These are phyloP conservation scores for Backusella macrospora DNA, from an alignment of 192 early-diverging fungal species.

Conservation along the genomic window DNA sequence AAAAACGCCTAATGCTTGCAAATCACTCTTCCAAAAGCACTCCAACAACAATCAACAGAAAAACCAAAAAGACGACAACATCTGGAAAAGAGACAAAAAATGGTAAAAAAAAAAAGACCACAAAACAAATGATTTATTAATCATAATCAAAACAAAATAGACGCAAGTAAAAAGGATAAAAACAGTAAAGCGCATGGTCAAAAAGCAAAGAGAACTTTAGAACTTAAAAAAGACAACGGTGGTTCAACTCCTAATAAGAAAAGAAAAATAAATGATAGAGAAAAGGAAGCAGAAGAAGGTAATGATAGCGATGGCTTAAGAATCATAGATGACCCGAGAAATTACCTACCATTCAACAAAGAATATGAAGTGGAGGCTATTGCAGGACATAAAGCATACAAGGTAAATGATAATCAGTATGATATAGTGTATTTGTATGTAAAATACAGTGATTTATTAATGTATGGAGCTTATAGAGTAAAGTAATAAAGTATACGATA, in stretches of 20 bases:
- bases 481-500: constrained; percentile 10
- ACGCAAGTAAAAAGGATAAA: background rate
- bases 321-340: background rate
- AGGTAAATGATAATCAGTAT: background rate
- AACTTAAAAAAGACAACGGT: background rate
- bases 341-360: background rate
- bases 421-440: background rate
- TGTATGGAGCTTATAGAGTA: background rate
- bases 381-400: constrained; percentile 8
- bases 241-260: background rate
- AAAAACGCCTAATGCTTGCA: background rate
- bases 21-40: too few species aligned
- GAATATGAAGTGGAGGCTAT: constrained; percentile 16
- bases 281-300: background rate
- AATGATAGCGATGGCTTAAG: background rate
- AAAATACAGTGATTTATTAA: background rate
- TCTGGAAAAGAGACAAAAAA: background rate
- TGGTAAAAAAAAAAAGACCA: background rate
- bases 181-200: background rate
- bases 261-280: background rate
- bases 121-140: background rate
- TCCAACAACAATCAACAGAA: too few species aligned
- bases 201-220: background rate
- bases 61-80: background rate
- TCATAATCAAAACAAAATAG: background rate